phyloP scores from a whole-genome alignment of 1,139 yeast genomes.

The Schizosaccharomyces versatilis region DNA sequence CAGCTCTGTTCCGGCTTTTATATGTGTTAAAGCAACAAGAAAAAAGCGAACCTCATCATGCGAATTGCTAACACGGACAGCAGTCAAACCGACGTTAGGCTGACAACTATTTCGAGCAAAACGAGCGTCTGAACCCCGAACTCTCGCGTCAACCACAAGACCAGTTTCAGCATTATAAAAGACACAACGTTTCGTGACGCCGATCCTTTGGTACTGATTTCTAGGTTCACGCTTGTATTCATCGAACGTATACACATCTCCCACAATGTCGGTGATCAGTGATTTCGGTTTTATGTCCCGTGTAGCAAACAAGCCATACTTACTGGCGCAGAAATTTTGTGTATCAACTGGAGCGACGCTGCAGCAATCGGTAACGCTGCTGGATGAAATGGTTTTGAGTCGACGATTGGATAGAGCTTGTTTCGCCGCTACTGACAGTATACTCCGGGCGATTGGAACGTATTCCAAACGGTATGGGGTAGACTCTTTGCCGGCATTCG shows the following conservation, averaged over 20 bases:
- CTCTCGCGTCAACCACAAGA: slow-evolving; percentile 53
- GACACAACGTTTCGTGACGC: slow-evolving; percentile 66
- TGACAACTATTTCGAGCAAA: slow-evolving; percentile 53
- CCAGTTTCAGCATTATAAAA: slow-evolving; percentile 31
- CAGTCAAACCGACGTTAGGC: slow-evolving; percentile 50
- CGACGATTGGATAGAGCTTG: neutral
- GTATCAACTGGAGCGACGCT: slow-evolving; percentile 26
- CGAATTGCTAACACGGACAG: slow-evolving; percentile 24
- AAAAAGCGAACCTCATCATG: slow-evolving; percentile 30
- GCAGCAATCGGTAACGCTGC: neutral
- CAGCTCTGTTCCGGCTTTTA: slow-evolving; percentile 42
- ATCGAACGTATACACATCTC: slow-evolving; percentile 45
- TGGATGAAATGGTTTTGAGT: neutral
- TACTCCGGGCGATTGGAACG: neutral
- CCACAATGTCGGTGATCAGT: slow-evolving; percentile 42
- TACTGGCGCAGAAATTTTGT: slow-evolving; percentile 52
- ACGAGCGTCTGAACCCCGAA: slow-evolving; percentile 54
- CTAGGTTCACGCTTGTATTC: slow-evolving; percentile 41
- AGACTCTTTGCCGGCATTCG: no score
- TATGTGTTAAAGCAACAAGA: slow-evolving; percentile 35
- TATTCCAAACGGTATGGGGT: slow-evolving; percentile 3
- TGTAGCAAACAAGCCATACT: slow-evolving; percentile 39
- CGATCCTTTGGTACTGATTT: slow-evolving; percentile 65
- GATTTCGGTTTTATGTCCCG: slow-evolving; percentile 27
- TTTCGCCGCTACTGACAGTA: neutral